Conservation (phyloP, 352 stramenopile genomes). For the Phytophthora sansomeana region DNA sequence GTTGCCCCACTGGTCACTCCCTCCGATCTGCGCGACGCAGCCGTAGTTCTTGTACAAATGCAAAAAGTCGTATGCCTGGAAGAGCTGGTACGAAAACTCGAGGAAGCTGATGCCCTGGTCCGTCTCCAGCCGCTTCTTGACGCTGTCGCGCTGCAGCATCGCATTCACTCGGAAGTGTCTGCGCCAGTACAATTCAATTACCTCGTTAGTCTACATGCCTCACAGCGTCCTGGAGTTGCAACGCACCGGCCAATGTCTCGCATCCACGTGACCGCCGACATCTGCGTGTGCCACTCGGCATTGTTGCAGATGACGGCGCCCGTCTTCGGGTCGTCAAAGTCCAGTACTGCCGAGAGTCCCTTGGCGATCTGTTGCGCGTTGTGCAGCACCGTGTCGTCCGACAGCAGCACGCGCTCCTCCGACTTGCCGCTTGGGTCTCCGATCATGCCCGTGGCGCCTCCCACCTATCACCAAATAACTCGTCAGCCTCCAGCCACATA, state of each 20-base stretch:
- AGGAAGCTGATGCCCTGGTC: slow-evolving; percentile 98
- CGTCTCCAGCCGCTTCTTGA: slow-evolving; percentile 95
- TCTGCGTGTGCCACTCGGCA: slow-evolving; percentile 95
- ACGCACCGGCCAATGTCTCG: slow-evolving; percentile 93
- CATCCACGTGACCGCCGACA: slow-evolving; percentile 98
- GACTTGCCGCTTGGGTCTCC: slow-evolving; percentile 99
- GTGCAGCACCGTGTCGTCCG: slow-evolving; percentile 91
- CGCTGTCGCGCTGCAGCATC: slow-evolving; percentile 99
- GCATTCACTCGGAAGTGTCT: slow-evolving; percentile 97
- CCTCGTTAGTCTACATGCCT: background rate
- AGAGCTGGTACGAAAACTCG: slow-evolving; percentile 99
- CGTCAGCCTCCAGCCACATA: background rate
- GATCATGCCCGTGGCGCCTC: slow-evolving; percentile 93
- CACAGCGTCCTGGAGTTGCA: background rate
- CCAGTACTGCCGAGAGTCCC: slow-evolving; percentile 95
- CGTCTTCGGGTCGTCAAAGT: slow-evolving; percentile 90
- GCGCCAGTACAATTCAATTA: background rate
- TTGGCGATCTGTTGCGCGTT: slow-evolving; percentile 93
- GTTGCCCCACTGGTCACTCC: slow-evolving; percentile 99
- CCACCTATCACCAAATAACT: slow-evolving; percentile 38
- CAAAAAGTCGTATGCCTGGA: slow-evolving; percentile 99
- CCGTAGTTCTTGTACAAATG: slow-evolving; percentile 94
- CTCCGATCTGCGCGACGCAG: slow-evolving; percentile 97
- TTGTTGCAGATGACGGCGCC: slow-evolving; percentile 99
- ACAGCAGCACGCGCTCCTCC: slow-evolving; percentile 96